Base-by-base conservation (phyloP, 169 alveolate species). In the Plasmodium vinckei region DNA sequence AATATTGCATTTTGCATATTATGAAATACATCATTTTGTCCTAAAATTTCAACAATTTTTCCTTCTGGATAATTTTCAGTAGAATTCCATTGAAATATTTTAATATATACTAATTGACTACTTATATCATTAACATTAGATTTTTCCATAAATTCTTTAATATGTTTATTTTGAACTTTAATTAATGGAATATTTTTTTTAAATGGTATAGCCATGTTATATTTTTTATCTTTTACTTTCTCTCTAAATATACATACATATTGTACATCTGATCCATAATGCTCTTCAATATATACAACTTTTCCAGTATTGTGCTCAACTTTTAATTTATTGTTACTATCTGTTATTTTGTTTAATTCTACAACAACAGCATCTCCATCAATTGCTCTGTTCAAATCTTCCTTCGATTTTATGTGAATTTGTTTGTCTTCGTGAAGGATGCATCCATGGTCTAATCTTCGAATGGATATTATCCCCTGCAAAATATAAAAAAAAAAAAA, bases 311-410 rank as follows among this genome's bases (percentile, higher is more conserved):
- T 51, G 10, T 42, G 0, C 0, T 49, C 44, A 10, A 0, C 17
- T 4, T 46, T 44, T 7, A 7, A 0, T 42, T 19, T 5, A 5
- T 5, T 51, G n/a, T 19, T 17, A 9, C 7, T 1, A 10, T 15
- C 46, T 2, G 9, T 53, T 13, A n/a, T 15, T 23, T 39, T 42
- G 2, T 67, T 68, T 64, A 97, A 60, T 56, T 97, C 92, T n/a
- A 97, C 87, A 51, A 97, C 98, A 17, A 97, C 98, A 19, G 94
- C 86, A 91, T 97, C 99, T 27, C 98, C 98, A 86, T 96, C 96
- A 59, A 97, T 82, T 59, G 97, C 97, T 89, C 99, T 93, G 87
- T 97, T 97, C 87, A 94, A 72, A 86, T 96, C 86, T 13, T 27
- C 56, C 56, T 82, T 82, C 10, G 86, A 67, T 49, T 21, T 42